A percentile compares a stretch with the other conserved stretches of the same genome.
Evolutionary conservation across 108 stramenopile genomes (phyloP).

Genomic region (Epipyxis sp.): DNA sequence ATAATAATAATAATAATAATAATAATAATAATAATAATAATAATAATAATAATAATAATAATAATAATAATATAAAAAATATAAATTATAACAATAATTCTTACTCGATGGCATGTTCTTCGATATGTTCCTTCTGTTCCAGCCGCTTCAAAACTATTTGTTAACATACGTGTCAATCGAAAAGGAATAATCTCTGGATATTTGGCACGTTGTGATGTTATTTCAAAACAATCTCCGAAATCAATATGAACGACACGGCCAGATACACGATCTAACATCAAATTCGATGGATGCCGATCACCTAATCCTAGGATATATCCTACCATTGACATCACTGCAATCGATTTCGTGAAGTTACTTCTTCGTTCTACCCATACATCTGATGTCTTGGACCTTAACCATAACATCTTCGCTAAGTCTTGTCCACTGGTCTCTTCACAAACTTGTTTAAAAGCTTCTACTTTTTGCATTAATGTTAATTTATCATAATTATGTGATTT

Average conservation of each 20-base stretch:
- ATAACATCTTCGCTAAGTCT: constrained; percentile 39
- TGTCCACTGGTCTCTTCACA: constrained; percentile 13
- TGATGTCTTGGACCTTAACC: constrained; percentile 32
- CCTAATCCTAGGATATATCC: constrained; percentile 69
- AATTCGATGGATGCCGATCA: constrained; percentile 83
- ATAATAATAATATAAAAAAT: neutral
- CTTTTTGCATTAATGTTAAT: constrained; percentile 31
- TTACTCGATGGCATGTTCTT: constrained; percentile 23
- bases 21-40: too few species aligned
- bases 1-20: too few species aligned
- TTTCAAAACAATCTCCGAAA: constrained; percentile 54
- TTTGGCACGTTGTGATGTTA: constrained; percentile 39
- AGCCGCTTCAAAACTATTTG: constrained; percentile 49
- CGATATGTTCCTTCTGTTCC: constrained; percentile 31
- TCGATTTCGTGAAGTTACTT: constrained; percentile 24
- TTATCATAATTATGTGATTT: constrained; percentile 36
- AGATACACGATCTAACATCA: constrained; percentile 63
- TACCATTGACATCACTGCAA: constrained; percentile 42
- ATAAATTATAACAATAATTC: neutral
- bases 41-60: too few species aligned
- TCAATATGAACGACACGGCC: constrained; percentile 47
- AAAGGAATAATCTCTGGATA: constrained; percentile 52
- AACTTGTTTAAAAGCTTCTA: constrained; percentile 32
- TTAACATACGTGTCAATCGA: constrained; percentile 54
- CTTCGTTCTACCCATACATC: constrained; percentile 35